Evolutionary conservation across 2,329 filamentous ascomycete genomes (phyloP), one percentile per base, ranked within the genome.

Genomic region (Arthroderma sp.): DNA sequence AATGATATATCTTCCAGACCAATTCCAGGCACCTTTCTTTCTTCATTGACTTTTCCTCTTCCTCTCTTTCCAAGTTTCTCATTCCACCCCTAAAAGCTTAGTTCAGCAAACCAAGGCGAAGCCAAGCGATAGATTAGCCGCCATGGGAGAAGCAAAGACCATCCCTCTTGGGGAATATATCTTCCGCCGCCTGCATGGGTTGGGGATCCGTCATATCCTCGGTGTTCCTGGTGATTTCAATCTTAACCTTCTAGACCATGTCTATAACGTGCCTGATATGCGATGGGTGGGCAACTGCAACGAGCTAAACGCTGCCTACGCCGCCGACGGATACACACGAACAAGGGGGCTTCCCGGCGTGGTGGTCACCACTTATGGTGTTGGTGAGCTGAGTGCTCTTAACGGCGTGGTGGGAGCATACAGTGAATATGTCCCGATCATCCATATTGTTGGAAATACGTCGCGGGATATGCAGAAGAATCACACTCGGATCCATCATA

Each of bases 381-480:
- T 80, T 1, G 77, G 76, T 6, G 70, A 73, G 49, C 59, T 71
- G 22, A 59, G 55, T 42, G 53, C 56, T 8, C 55, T 62, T 47
- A 62, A 62, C 48, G 60, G 58, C 29, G 53, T 61, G 15, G 52
- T 53, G 50, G 63, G 63, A 47, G 61, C 71, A 5, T 81, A 81
- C 57, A 73, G 75, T 2, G 66, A 78, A 59, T 78, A 74, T 62
- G 70, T 72, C 4, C 64, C 67, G 31, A 68, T 76, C 5, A 75
- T 84, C 29, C 73, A 76, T 51, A 78, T 82, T 45, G 78, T 81
- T 36, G 72, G 72, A 7, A 67, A 67, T 22, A 71, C 72, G 1
- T 66, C 64, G 11, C 72, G 70, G 8, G 49, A 61, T 10, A 67
- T 67, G 4, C 71, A 74, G 53, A 64, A 62, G 46, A 59, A 64